Evolutionary conservation across 2,329 filamentous ascomycete genomes (phyloP).

Genomic region (Monosporascus sp.): DNA sequence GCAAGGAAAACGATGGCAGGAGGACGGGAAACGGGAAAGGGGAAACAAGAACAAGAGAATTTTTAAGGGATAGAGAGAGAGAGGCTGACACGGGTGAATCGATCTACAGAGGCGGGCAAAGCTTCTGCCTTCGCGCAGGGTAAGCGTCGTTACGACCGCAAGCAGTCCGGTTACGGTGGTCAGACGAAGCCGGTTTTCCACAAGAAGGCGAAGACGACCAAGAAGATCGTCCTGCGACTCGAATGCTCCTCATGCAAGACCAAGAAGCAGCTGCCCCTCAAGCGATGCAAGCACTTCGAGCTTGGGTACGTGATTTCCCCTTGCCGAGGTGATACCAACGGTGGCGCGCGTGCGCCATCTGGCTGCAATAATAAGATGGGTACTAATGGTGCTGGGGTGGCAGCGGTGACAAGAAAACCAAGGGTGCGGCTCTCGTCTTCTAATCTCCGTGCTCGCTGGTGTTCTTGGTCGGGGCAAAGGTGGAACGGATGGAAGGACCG

Average conservation of each 20-base stretch:
- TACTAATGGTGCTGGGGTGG: conserved; percentile 34
- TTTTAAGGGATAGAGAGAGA: too few relatives aligned
- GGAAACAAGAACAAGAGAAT: not conserved
- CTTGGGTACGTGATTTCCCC: conserved; percentile 67
- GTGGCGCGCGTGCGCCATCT: too few relatives aligned
- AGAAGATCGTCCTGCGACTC: conserved; percentile 98
- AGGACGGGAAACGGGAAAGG: not conserved
- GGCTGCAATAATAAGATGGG: not conserved
- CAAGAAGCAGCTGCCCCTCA: conserved; percentile 95
- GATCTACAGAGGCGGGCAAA: conserved; percentile 31
- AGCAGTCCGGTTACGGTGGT: conserved; percentile 99
- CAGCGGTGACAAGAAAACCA: conserved; percentile 99
- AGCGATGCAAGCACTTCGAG: conserved; percentile 99
- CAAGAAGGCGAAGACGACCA: conserved; percentile 99
- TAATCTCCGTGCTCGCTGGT: conserved; percentile 52
- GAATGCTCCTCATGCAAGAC: conserved; percentile 98
- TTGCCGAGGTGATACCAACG: too few relatives aligned
- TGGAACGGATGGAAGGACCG: not conserved
- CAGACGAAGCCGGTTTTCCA: conserved; percentile 99
- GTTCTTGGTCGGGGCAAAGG: conserved; percentile 30
- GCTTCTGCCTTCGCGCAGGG: conserved; percentile 95
- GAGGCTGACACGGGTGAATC: conserved; percentile 11
- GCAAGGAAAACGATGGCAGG: not conserved
- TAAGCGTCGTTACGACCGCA: conserved; percentile 99
- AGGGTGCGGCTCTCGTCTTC: conserved; percentile 99